These are phyloP conservation scores for Colletotrichum salicis DNA, from an alignment of 2,329 filamentous ascomycete genomes.

Conservation along the genomic window DNA sequence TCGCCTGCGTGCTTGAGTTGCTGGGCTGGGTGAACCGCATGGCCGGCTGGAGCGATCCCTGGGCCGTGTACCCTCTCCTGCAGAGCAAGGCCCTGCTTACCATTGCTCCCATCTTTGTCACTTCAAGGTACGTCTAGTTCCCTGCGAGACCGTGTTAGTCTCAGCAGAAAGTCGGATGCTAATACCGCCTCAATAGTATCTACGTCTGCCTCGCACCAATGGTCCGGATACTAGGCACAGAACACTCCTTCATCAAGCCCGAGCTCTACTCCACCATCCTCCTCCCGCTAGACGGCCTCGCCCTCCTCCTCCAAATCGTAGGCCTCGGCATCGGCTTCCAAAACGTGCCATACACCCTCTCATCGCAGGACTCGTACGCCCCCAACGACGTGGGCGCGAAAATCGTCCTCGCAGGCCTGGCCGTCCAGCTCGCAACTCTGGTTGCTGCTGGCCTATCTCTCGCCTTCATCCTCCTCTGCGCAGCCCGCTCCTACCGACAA, in stretches of 20 bases:
- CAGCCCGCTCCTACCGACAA: slow-evolving; percentile 37
- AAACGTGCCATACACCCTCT: slow-evolving; percentile 23
- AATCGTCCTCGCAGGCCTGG: slow-evolving; percentile 41
- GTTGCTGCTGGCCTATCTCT: slow-evolving; percentile 40
- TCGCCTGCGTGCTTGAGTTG: slow-evolving; percentile 41
- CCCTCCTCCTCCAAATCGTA: slow-evolving; percentile 41
- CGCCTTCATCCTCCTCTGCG: slow-evolving; percentile 38
- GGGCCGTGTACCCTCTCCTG: slow-evolving; percentile 40
- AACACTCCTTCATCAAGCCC: slow-evolving; percentile 43
- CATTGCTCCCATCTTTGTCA: slow-evolving; percentile 43
- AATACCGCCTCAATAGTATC: slow-evolving; percentile 37
- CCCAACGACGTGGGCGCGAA: slow-evolving; percentile 37
- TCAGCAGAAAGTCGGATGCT: not conserved
- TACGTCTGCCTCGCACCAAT: slow-evolving; percentile 42
- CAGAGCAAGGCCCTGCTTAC: slow-evolving; percentile 40
- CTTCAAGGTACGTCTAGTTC: slow-evolving; percentile 38
- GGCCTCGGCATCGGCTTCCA: slow-evolving; percentile 44
- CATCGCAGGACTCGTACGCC: not conserved
- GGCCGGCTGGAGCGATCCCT: slow-evolving; percentile 39
- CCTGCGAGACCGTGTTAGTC: too few relatives aligned
- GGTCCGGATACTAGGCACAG: slow-evolving; percentile 41
- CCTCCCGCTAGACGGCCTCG: slow-evolving; percentile 41
- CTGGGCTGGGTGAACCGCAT: slow-evolving; percentile 40
- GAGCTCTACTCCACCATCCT: slow-evolving; percentile 40
- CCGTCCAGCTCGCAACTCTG: slow-evolving; percentile 41